Evolutionary conservation across 257 asterid species (phyloP).

Genomic region (Penstemon eatonii): DNA sequence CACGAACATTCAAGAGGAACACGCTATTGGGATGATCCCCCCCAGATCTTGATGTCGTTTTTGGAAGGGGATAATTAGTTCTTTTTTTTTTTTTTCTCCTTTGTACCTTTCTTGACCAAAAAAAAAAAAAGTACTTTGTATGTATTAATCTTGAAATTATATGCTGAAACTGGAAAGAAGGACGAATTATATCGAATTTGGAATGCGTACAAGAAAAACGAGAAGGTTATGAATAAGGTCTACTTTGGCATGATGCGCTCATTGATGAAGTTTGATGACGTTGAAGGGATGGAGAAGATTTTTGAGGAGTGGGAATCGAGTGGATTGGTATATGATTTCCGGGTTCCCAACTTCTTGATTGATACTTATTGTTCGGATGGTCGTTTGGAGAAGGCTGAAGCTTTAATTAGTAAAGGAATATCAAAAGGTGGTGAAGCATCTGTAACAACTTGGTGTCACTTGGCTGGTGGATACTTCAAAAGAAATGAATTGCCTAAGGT

Average conservation of each 20-base stretch:
- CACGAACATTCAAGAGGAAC: no score
- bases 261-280: slow-evolving; percentile 47
- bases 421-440: slow-evolving; percentile 50
- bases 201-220: slow-evolving; percentile 43
- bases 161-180: slow-evolving; percentile 58
- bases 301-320: slow-evolving; percentile 61
- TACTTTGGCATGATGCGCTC: slow-evolving; percentile 60
- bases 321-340: slow-evolving; percentile 50
- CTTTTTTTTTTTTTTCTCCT: no score
- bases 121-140: slow-evolving; percentile 1
- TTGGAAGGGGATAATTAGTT: no score
- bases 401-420: slow-evolving; percentile 35
- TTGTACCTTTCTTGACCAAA: no score
- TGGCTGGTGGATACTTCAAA: slow-evolving; percentile 54
- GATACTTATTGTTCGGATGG: slow-evolving; percentile 56
- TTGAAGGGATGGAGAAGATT: slow-evolving; percentile 52
- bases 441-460: slow-evolving; percentile 52
- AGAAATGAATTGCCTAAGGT: slow-evolving; percentile 39
- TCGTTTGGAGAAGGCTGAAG: slow-evolving; percentile 53
- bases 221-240: slow-evolving; percentile 43
- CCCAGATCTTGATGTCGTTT: no score
- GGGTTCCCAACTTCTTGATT: slow-evolving; percentile 58
- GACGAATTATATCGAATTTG: slow-evolving; percentile 49
- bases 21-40: no score
- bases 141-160: slow-evolving; percentile 42